A percentile compares a stretch with the other conserved stretches of the same genome.
Conservation (phyloP, 169 alveolate genomes). For the Theileria orientalis region DNA sequence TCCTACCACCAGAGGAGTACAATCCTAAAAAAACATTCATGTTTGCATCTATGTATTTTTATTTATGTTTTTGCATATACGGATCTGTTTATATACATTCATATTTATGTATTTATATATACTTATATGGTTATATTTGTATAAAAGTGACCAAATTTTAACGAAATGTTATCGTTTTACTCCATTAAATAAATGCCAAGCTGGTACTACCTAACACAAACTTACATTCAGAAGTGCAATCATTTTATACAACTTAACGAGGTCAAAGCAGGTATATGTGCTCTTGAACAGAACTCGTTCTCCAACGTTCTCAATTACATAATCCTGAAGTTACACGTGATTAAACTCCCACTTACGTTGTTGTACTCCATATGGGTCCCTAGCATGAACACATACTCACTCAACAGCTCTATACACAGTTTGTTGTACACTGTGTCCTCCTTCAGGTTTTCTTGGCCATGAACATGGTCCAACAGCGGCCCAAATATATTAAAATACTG, state of each 20-base stretch:
- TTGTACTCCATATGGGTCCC: neutral
- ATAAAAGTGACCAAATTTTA: too few species aligned
- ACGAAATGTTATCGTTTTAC: too few species aligned
- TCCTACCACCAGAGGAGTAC: neutral
- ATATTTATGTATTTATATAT: too few species aligned
- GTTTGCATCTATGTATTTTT: too few species aligned
- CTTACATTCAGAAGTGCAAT: neutral
- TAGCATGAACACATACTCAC: neutral
- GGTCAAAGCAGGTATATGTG: neutral
- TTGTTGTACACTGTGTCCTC: neutral
- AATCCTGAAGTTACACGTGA: neutral
- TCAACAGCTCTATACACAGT: neutral
- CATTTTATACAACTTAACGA: neutral
- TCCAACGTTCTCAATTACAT: neutral
- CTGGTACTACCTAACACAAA: neutral
- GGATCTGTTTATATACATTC: too few species aligned
- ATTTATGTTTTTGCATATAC: too few species aligned
- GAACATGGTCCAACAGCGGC: neutral
- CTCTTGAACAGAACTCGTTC: neutral
- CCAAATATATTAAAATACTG: neutral
- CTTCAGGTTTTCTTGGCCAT: neutral
- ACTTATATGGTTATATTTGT: too few species aligned
- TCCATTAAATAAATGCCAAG: neutral
- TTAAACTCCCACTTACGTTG: neutral
- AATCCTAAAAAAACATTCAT: too few species aligned